Conservation (phyloP, 1,284 basidiomycete species). For the Psilocybe mexicana region DNA sequence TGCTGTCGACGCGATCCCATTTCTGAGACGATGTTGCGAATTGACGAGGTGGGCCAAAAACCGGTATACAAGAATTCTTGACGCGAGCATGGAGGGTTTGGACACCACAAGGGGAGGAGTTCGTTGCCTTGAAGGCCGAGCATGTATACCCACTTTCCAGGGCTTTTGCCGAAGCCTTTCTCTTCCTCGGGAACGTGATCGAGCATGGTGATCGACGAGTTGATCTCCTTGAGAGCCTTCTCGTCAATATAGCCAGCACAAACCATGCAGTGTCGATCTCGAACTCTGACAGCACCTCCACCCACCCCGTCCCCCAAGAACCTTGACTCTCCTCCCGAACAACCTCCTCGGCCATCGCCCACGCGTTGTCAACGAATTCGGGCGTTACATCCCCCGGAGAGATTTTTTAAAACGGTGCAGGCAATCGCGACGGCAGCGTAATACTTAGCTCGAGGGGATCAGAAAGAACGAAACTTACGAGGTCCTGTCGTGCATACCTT, state of each 20-base stretch:
- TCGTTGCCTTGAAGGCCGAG: constrained; percentile 55
- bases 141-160: constrained; percentile 39
- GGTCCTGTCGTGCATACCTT: constrained; percentile 48
- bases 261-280: constrained; percentile 56
- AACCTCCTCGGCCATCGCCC: no score
- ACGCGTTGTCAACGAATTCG: no score
- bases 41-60: constrained; percentile 44
- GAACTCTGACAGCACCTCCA: constrained; percentile 42
- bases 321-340: constrained; percentile 20
- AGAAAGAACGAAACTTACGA: constrained; percentile 47
- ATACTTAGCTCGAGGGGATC: constrained; percentile 49
- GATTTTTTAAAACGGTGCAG: constrained; percentile 43
- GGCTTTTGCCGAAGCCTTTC: constrained; percentile 12
- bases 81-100: constrained; percentile 44
- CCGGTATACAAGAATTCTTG: constrained; percentile 46
- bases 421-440: constrained; percentile 64
- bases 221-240: constrained; percentile 37
- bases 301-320: constrained; percentile 12
- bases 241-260: constrained; percentile 46
- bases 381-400: no score
- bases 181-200: background rate
- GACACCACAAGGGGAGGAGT: constrained; percentile 35
- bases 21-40: constrained; percentile 7
- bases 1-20: background rate
- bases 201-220: constrained; percentile 11